A percentile compares a stretch with the other conserved stretches of the same genome.
Conservation (phyloP, 371 early-diverging fungal species). For the Apophysomyces sp. region DNA sequence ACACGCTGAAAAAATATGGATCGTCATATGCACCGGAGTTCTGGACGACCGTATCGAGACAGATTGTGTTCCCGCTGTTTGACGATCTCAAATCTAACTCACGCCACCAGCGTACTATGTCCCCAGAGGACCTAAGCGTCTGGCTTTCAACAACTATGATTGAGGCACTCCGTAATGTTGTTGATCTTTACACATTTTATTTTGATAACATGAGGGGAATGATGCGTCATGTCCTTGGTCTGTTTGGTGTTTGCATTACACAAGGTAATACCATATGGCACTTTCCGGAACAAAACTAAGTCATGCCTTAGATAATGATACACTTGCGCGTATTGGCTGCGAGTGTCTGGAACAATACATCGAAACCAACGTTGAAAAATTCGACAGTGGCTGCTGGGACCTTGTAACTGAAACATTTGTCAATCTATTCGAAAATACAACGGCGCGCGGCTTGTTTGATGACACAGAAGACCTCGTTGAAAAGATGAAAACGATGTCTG, state of each 20-base stretch:
- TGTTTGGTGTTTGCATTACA: slow-evolving; percentile 80
- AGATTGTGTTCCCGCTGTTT: slow-evolving; percentile 89
- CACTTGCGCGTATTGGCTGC: slow-evolving; percentile 88
- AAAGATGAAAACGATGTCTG: slow-evolving; percentile 16
- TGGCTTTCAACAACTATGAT: slow-evolving; percentile 69
- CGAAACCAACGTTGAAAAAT: slow-evolving; percentile 70
- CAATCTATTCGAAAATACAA: slow-evolving; percentile 76
- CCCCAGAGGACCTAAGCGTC: slow-evolving; percentile 50
- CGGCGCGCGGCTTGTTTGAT: slow-evolving; percentile 79
- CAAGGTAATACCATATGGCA: slow-evolving; percentile 73
- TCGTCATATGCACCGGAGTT: slow-evolving; percentile 67
- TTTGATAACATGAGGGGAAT: slow-evolving; percentile 67
- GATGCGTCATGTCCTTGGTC: slow-evolving; percentile 76
- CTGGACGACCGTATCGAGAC: slow-evolving; percentile 80
- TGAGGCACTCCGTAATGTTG: slow-evolving; percentile 85
- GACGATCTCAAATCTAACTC: slow-evolving; percentile 64
- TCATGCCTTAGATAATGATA: slow-evolving; percentile 70
- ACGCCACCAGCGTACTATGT: slow-evolving; percentile 33
- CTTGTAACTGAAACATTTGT: slow-evolving; percentile 66
- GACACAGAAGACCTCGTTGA: slow-evolving; percentile 48
- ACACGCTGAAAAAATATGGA: slow-evolving; percentile 75
- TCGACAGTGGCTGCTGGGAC: slow-evolving; percentile 72
- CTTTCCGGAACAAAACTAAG: background rate
- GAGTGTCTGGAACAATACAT: slow-evolving; percentile 89
- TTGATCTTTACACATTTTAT: slow-evolving; percentile 81